These are phyloP conservation scores for Vitis hybrid DNA, from an alignment of 177 flowering plant genomes.

Conservation along the genomic window DNA sequence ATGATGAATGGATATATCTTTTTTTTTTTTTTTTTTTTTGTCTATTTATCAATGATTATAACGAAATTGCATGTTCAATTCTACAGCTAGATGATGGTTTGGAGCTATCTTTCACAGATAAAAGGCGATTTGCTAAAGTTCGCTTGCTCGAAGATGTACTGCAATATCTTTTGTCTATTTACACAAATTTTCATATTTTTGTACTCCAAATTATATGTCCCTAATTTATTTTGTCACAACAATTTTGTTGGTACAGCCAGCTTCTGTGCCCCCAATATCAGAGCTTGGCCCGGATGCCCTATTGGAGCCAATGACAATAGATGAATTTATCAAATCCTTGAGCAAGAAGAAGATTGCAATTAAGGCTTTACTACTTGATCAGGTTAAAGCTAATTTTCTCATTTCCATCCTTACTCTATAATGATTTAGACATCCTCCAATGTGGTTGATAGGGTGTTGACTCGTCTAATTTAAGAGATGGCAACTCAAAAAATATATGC, in stretches of 20 bases:
- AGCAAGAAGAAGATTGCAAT: slow-evolving; percentile 83
- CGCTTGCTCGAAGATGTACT: slow-evolving; percentile 93
- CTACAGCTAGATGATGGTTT: slow-evolving; percentile 91
- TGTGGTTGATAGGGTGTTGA: background rate
- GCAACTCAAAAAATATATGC: too few relatives aligned
- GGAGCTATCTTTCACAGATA: slow-evolving; percentile 94
- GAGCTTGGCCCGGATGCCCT: slow-evolving; percentile 98
- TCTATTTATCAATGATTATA: background rate
- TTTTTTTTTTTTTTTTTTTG: too few relatives aligned
- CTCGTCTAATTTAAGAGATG: too few relatives aligned
- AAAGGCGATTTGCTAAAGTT: slow-evolving; percentile 96
- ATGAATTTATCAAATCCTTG: slow-evolving; percentile 56
- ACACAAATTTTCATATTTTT: background rate
- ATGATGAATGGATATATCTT: background rate
- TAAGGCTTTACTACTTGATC: slow-evolving; percentile 89
- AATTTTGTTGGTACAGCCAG: slow-evolving; percentile 59
- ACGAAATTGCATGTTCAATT: slow-evolving; percentile 1
- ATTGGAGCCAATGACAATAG: slow-evolving; percentile 69
- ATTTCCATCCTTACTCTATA: background rate
- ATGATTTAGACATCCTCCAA: background rate
- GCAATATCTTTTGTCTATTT: background rate
- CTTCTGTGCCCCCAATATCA: slow-evolving; percentile 81
- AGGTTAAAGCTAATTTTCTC: slow-evolving; percentile 43
- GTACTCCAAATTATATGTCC: background rate
- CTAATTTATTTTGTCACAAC: slow-evolving; percentile 10